Evolutionary conservation across 495 filamentous ascomycete species (phyloP).

Genomic region (Penicillium bovifimosum): DNA sequence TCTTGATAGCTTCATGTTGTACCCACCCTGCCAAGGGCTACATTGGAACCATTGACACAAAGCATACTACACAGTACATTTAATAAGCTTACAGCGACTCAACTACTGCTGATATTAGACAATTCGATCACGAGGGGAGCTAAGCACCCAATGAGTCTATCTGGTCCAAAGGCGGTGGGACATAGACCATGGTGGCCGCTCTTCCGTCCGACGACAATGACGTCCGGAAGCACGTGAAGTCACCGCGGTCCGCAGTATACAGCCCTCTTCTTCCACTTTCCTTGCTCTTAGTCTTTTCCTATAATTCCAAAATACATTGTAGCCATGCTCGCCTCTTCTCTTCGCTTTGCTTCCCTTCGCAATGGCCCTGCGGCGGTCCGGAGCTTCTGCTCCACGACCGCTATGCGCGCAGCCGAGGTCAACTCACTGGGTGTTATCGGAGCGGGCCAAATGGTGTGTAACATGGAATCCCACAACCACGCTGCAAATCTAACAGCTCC

Average conservation of each 20-base stretch:
- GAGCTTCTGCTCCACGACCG: constrained; percentile 41
- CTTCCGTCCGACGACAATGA: background rate
- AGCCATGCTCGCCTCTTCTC: constrained; percentile 33
- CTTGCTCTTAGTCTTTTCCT: constrained; percentile 1
- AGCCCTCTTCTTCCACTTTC: constrained; percentile 2
- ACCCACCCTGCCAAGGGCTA: too few species aligned
- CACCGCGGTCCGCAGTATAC: background rate
- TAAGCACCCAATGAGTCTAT: background rate
- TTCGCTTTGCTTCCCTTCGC: constrained; percentile 20
- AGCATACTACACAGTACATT: too few species aligned
- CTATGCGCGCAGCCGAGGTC: constrained; percentile 60
- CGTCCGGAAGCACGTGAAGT: constrained; percentile 12
- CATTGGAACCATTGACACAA: too few species aligned
- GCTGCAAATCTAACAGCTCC: constrained; percentile 15
- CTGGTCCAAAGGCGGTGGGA: background rate
- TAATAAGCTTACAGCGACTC: too few species aligned
- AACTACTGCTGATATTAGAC: too few species aligned
- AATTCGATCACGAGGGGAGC: background rate
- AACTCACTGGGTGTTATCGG: constrained; percentile 90
- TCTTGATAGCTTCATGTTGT: background rate
- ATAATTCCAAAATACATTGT: constrained; percentile 1
- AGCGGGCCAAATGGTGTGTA: constrained; percentile 87
- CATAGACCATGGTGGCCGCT: background rate
- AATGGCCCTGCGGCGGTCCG: constrained; percentile 34
- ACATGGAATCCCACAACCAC: background rate